phyloP scores from a whole-genome alignment of 192 early-diverging fungal species.

The Thamnidium elegans region DNA sequence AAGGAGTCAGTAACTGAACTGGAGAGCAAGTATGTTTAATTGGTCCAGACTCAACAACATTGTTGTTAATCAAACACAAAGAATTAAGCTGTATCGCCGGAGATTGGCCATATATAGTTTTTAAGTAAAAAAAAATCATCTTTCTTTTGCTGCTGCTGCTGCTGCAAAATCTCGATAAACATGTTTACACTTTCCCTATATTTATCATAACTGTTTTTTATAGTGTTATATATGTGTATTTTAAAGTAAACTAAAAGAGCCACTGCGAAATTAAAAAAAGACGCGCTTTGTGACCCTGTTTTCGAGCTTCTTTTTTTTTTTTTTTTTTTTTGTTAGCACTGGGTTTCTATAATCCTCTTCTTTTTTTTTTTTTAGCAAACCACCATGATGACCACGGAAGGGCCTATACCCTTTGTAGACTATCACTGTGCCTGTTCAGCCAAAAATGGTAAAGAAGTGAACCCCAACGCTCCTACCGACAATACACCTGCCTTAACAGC shows the following conservation, averaged over 20 bases:
- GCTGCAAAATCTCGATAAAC: too few relatives aligned
- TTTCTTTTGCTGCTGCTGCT: too few relatives aligned
- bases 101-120: too few relatives aligned
- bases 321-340: too few relatives aligned
- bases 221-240: too few relatives aligned
- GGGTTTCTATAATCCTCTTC: constrained; percentile 3
- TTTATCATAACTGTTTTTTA: too few relatives aligned
- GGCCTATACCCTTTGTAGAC: constrained; percentile 27
- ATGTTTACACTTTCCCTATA: too few relatives aligned
- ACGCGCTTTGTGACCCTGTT: too few relatives aligned
- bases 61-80: background rate
- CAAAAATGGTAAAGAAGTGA: constrained; percentile 6
- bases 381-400: background rate
- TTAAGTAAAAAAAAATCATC: too few relatives aligned
- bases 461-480: background rate
- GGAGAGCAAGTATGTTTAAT: background rate
- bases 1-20: constrained; percentile 10
- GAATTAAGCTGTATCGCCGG: background rate
- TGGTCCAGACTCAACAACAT: background rate
- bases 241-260: too few relatives aligned
- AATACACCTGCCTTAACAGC: background rate
- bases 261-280: too few relatives aligned
- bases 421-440: constrained; percentile 28
- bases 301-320: too few relatives aligned
- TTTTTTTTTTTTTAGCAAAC: constrained; percentile 1